Percentiles rank a stretch among this genome's conserved stretches.
phyloP scores from a whole-genome alignment of 2,329 filamentous ascomycete genomes.

The Colletotrichum musicola region DNA sequence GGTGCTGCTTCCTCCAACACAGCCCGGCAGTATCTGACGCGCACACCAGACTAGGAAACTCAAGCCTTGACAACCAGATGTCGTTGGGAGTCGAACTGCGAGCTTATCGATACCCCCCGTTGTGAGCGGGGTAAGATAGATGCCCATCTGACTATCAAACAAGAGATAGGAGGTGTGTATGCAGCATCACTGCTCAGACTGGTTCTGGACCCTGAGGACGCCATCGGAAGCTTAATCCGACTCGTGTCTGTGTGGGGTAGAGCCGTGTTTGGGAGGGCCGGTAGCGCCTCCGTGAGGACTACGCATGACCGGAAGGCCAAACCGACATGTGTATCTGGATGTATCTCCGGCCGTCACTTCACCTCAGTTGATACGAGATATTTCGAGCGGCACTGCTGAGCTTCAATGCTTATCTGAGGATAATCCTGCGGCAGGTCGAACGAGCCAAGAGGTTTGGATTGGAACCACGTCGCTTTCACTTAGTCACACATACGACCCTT shows the following conservation, averaged over 20 bases:
- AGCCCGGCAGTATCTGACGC: constrained; percentile 9
- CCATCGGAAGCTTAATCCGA: constrained; percentile 19
- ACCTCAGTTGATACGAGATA: not conserved
- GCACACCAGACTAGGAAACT: constrained; percentile 15
- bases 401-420: constrained; percentile 8
- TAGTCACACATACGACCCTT: constrained; percentile 4
- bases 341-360: not conserved
- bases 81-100: constrained; percentile 5
- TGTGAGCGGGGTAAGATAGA: constrained; percentile 30
- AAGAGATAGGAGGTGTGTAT: constrained; percentile 20
- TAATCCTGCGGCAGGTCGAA: not conserved
- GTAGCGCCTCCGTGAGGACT: constrained; percentile 27
- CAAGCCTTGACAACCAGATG: constrained; percentile 10
- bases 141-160: constrained; percentile 15
- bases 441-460: not conserved
- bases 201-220: constrained; percentile 11
- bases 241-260: constrained; percentile 15
- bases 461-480: not conserved
- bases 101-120: constrained; percentile 37
- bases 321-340: constrained; percentile 14
- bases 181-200: constrained; percentile 9
- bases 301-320: constrained; percentile 16
- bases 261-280: constrained; percentile 11
- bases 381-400: constrained; percentile 1
- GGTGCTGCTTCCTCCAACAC: not conserved